Base-by-base conservation (phyloP, 768 basidiomycete genomes). In the Crassisporium funariophilum region DNA sequence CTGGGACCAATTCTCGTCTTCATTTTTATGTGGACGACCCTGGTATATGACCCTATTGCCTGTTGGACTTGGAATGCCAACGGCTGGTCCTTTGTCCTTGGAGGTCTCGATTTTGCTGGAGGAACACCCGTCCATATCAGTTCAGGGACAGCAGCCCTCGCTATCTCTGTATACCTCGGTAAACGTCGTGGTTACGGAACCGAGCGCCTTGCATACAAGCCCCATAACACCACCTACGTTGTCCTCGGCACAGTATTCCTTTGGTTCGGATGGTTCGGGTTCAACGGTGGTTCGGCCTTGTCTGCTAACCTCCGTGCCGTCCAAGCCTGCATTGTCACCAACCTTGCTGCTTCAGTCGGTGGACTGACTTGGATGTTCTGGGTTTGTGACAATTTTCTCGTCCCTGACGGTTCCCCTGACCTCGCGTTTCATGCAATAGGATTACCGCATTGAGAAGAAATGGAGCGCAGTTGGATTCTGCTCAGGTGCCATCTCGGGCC, bases 81-180 rank as follows among this genome's bases (percentile, higher is more conserved):
- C 23, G 82, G 82, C 29, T 83, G 80, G 94, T 86, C 88, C 0
- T 84, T 74, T 67, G 62, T 81, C 24, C 74, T 90, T 41, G 95
- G 92, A 12, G 88, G 86, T 48, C 86, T 92, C 44, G 91, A 94
- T 63, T 95, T 95, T 51, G 95, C 95, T 7, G 95, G 95, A 21
- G 95, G 95, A 42, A 95, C 92, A 9, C 95, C 95, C 16, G 93
- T 99, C 51, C 95, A 99, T 63, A 98, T 99, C 56, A 88, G 88
- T 13, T 95, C 92, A 12, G 95, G 95, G 37, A 84, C 84, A 0
- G 93, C 92, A 1, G 95, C 91, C 2, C 78, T 98, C 24, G 95
- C 90, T 9, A 89, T 95, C 53, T 94, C 88, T 19, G 70, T 93
- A 58, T 97, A 86, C 64, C 85, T 99, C 25, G 95, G 95, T 31